phyloP scores from a whole-genome alignment of 495 filamentous ascomycete species.

The Daldinia vernicosa region DNA sequence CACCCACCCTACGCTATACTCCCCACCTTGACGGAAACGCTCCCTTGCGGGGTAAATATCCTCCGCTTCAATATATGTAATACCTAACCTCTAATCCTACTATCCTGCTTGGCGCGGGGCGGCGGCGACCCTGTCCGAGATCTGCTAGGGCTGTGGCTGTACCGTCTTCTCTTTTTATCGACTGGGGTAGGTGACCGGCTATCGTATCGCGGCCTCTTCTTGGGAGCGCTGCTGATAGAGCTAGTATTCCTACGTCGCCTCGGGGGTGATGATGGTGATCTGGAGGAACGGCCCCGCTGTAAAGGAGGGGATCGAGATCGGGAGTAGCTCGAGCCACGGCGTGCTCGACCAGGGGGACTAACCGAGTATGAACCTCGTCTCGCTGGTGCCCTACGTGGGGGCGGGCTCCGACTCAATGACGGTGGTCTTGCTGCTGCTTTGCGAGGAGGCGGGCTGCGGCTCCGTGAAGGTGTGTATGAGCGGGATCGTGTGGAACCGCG shows the following conservation, averaged over 20 bases:
- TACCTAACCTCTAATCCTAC: slow-evolving; percentile 22
- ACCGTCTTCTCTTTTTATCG: slow-evolving; percentile 42
- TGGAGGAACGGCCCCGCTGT: slow-evolving; percentile 20
- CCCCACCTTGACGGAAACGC: not conserved
- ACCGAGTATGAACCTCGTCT: slow-evolving; percentile 44
- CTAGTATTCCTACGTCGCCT: slow-evolving; percentile 29
- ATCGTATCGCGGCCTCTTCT: slow-evolving; percentile 32
- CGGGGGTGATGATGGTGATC: slow-evolving; percentile 25
- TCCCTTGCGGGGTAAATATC: not conserved
- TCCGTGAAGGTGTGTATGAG: slow-evolving; percentile 42
- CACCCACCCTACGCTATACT: not conserved
- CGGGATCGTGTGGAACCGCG: slow-evolving; percentile 34
- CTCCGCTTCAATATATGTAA: not conserved
- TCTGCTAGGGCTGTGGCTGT: slow-evolving; percentile 40
- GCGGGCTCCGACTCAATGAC: slow-evolving; percentile 32
- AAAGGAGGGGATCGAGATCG: slow-evolving; percentile 33
- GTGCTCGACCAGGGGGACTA: slow-evolving; percentile 42
- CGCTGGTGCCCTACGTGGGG: slow-evolving; percentile 40
- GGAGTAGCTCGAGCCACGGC: slow-evolving; percentile 41
- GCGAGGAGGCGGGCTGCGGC: slow-evolving; percentile 40
- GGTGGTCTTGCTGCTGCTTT: slow-evolving; percentile 25
- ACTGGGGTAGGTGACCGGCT: slow-evolving; percentile 30
- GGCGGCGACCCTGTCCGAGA: slow-evolving; percentile 28
- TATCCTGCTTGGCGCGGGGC: slow-evolving; percentile 31
- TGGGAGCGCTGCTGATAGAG: slow-evolving; percentile 36